Evolutionary conservation across 176 grass and related monocot species (phyloP).

Genomic region (Eremochloa ophiuroides): DNA sequence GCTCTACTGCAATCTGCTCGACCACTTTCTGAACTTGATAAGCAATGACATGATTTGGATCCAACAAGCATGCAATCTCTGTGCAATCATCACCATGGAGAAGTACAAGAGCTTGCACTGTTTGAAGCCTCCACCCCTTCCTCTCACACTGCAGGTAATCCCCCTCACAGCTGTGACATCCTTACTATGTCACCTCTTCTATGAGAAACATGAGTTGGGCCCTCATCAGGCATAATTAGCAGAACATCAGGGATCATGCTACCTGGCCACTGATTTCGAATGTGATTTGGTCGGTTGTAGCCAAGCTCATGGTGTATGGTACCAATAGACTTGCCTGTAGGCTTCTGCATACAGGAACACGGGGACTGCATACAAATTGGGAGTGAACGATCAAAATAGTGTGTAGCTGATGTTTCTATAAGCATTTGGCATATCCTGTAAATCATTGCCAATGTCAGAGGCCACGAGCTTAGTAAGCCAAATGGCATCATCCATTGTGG

Average conservation of each 20-base stretch:
- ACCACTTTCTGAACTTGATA: conserved; percentile 52
- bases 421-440: conserved; percentile 35
- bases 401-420: not conserved
- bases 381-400: not conserved
- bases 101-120: conserved; percentile 55
- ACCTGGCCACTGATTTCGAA: conserved; percentile 47
- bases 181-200: conserved; percentile 37
- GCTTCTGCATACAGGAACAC: conserved; percentile 63
- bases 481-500: conserved; percentile 51
- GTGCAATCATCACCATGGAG: conserved; percentile 36
- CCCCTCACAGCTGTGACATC: conserved; percentile 46
- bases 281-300: conserved; percentile 45
- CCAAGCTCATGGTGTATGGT: conserved; percentile 50
- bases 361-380: conserved; percentile 42
- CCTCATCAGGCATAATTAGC: conserved; percentile 40
- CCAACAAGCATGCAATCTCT: no score
- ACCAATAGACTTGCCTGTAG: conserved; percentile 28
- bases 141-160: conserved; percentile 45
- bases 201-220: conserved; percentile 15
- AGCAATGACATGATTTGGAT: conserved; percentile 32
- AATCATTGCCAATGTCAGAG: conserved; percentile 41
- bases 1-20: conserved; percentile 42
- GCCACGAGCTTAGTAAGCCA: conserved; percentile 46
- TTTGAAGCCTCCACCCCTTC: conserved; percentile 49
- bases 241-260: conserved; percentile 23